phyloP scores from a whole-genome alignment of 116 monocot genomes.

The Zostera marina region DNA sequence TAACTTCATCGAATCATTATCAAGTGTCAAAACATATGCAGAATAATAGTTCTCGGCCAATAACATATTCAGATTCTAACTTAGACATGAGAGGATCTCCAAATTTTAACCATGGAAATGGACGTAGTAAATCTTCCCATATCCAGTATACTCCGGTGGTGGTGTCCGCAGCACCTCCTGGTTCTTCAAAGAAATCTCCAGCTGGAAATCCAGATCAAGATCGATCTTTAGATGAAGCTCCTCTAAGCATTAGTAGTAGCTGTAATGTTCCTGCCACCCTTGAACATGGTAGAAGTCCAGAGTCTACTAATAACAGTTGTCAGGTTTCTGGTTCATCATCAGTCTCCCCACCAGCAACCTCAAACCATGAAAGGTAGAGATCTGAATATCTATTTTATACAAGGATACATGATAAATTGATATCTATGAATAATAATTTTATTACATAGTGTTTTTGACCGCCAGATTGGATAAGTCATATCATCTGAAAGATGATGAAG shows the following conservation, averaged over 20 bases:
- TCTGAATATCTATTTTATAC: not conserved
- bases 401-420: too few relatives aligned
- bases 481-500: slow-evolving; percentile 22
- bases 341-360: slow-evolving; percentile 7
- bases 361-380: slow-evolving; percentile 28
- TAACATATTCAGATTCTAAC: not conserved
- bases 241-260: slow-evolving; percentile 2
- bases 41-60: slow-evolving; percentile 2
- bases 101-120: slow-evolving; percentile 14
- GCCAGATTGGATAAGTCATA: not conserved
- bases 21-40: not conserved
- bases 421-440: too few relatives aligned
- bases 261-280: slow-evolving; percentile 2
- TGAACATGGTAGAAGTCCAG: slow-evolving; percentile 13
- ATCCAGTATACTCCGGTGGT: not conserved
- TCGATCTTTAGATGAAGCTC: slow-evolving; percentile 36
- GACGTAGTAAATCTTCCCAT: slow-evolving; percentile 13
- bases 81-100: slow-evolving; percentile 6
- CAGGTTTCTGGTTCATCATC: slow-evolving; percentile 4
- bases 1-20: not conserved
- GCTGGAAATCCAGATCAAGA: slow-evolving; percentile 30
- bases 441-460: too few relatives aligned
- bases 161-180: too few relatives aligned
- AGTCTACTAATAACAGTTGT: slow-evolving; percentile 11
- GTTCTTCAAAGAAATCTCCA: slow-evolving; percentile 10